Conservation (phyloP, 768 basidiomycete species). For the Auricularia sp. region DNA sequence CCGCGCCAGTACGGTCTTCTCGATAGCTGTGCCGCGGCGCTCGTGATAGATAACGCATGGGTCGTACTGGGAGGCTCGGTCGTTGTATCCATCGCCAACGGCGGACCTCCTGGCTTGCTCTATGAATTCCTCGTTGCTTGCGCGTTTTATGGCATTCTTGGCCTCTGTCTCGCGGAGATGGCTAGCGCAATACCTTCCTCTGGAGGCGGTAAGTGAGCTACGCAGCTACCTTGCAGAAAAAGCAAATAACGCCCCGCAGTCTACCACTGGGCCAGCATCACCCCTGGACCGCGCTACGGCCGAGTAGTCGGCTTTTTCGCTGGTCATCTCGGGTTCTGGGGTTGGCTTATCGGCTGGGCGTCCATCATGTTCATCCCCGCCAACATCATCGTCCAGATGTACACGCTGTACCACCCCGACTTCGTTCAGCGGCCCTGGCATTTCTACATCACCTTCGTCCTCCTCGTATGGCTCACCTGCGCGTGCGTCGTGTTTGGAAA, state of each 20-base stretch:
- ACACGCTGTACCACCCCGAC: not conserved
- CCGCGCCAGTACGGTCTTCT: not conserved
- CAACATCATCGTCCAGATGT: not conserved
- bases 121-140: not conserved
- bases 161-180: not conserved
- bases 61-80: not conserved
- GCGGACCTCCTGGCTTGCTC: not conserved
- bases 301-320: not conserved
- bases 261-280: constrained; percentile 1
- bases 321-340: not conserved
- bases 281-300: not conserved
- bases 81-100: not conserved
- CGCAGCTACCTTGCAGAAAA: not conserved
- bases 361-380: not conserved
- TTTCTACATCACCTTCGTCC: not conserved
- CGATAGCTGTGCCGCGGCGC: not conserved
- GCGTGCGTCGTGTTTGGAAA: not conserved
- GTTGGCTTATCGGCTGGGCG: not conserved
- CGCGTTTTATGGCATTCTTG: not conserved
- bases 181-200: not conserved
- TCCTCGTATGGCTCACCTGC: not conserved
- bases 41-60: not conserved
- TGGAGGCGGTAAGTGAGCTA: not conserved
- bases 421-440: not conserved
- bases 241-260: not conserved